phyloP scores from a whole-genome alignment of 306 rosid species.

The Quercus glauca region DNA sequence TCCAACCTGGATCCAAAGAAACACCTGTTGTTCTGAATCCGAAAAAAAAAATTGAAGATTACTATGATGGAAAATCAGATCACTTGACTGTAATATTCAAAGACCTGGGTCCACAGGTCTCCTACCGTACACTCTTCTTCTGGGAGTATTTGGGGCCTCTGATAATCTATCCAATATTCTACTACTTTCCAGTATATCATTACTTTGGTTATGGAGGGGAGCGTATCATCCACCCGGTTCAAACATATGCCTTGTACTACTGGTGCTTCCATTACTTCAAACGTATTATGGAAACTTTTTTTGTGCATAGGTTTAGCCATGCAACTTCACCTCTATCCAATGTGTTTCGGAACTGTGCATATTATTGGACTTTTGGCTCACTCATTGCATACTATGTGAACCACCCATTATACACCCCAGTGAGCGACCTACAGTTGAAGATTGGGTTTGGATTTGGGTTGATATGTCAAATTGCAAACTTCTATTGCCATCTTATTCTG shows the following conservation, averaged over 20 bases:
- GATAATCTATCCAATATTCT: conserved; percentile 85
- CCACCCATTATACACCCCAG: conserved; percentile 88
- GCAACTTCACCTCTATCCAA: conserved; percentile 94
- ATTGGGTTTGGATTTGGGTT: conserved; percentile 84
- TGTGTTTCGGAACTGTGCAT: conserved; percentile 92
- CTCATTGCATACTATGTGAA: conserved; percentile 80
- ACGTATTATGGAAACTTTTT: conserved; percentile 90
- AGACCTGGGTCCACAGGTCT: conserved; percentile 94
- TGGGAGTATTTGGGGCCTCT: conserved; percentile 92
- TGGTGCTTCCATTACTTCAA: conserved; percentile 96
- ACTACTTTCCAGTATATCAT: conserved; percentile 72
- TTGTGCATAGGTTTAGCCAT: conserved; percentile 93
- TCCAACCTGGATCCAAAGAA: conserved; percentile 80
- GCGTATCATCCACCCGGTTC: conserved; percentile 69
- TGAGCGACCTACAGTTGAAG: conserved; percentile 84
- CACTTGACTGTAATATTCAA: conserved; percentile 65
- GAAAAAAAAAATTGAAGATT: conserved; percentile 74
- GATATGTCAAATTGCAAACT: conserved; percentile 65
- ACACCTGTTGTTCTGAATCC: conserved; percentile 63
- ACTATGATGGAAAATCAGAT: conserved; percentile 53
- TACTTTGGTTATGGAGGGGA: conserved; percentile 68
- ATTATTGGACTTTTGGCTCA: conserved; percentile 90
- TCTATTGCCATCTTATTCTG: conserved; percentile 82
- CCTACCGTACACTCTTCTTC: conserved; percentile 79
- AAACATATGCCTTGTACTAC: conserved; percentile 88